These are phyloP conservation scores for Clathrus columnatus DNA, from an alignment of 768 basidiomycete species.

Conservation along the genomic window DNA sequence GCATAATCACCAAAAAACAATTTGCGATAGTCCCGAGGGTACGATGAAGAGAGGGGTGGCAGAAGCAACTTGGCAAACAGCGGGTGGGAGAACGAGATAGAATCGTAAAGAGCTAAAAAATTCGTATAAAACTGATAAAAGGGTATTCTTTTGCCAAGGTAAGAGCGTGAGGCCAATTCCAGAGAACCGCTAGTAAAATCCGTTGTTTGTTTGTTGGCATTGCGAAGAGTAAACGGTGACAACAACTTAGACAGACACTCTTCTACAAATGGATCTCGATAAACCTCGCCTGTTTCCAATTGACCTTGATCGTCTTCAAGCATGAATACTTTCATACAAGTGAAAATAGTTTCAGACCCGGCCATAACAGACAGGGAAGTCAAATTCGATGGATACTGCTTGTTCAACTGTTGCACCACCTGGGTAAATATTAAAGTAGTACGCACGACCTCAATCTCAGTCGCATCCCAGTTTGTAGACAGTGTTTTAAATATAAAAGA, in stretches of 20 bases:
- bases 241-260: conserved; percentile 53
- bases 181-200: conserved; percentile 24
- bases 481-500: conserved; percentile 60
- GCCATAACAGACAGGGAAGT: conserved; percentile 21
- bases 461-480: conserved; percentile 66
- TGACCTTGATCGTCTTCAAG: conserved; percentile 75
- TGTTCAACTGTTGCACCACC: conserved; percentile 34
- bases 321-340: conserved; percentile 93
- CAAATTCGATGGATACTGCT: conserved; percentile 29
- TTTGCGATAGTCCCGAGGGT: conserved; percentile 75
- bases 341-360: conserved; percentile 55
- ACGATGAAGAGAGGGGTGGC: conserved; percentile 66
- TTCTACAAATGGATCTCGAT: conserved; percentile 61
- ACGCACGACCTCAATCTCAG: conserved; percentile 70
- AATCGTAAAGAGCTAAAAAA: conserved; percentile 82
- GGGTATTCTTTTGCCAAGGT: conserved; percentile 60
- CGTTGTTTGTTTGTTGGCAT: conserved; percentile 20
- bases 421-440: conserved; percentile 56
- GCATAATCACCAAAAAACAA: conserved; percentile 76
- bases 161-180: conserved; percentile 45
- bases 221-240: conserved; percentile 32
- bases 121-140: conserved; percentile 95
- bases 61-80: conserved; percentile 70
- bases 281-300: conserved; percentile 54
- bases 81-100: conserved; percentile 78